A percentile compares a stretch with the other conserved stretches of the same genome.
These are phyloP conservation scores for Botrytis paeoniae DNA, from an alignment of 2,329 filamentous ascomycete genomes.

Conservation along the genomic window DNA sequence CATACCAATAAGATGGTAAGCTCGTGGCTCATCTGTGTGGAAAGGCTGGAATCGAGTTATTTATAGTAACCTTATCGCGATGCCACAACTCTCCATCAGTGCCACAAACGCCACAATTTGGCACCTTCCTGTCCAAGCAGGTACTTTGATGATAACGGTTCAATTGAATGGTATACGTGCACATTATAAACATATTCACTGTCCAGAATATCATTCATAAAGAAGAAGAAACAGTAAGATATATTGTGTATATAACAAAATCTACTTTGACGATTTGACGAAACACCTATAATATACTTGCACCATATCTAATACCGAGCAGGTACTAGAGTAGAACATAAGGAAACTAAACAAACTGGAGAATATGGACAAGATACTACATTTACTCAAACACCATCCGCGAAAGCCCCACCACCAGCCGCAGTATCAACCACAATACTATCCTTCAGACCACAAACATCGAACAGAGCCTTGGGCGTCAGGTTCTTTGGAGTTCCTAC, in stretches of 20 bases:
- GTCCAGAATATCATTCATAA: background rate
- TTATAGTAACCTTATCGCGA: background rate
- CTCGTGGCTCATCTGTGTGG: background rate
- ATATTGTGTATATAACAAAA: background rate
- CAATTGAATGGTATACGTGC: background rate
- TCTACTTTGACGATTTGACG: slow-evolving; percentile 1
- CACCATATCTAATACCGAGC: background rate
- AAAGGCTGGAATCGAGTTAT: background rate
- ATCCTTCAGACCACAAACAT: slow-evolving; percentile 51
- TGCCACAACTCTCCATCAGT: background rate
- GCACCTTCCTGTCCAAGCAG: background rate
- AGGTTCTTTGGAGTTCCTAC: slow-evolving; percentile 44
- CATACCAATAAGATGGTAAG: background rate
- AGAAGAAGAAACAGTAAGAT: background rate
- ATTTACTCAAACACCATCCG: slow-evolving; percentile 23
- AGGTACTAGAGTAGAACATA: background rate
- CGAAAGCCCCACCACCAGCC: slow-evolving; percentile 25
- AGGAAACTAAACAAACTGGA: background rate
- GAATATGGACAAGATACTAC: background rate
- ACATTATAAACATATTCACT: background rate
- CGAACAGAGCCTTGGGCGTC: slow-evolving; percentile 49
- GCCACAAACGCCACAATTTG: slow-evolving; percentile 1
- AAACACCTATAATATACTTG: background rate
- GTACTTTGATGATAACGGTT: background rate
- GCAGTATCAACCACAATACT: slow-evolving; percentile 47